Evolutionary conservation across 75 land plant genomes (phyloP).

Genomic region (Azolla pinnata): DNA sequence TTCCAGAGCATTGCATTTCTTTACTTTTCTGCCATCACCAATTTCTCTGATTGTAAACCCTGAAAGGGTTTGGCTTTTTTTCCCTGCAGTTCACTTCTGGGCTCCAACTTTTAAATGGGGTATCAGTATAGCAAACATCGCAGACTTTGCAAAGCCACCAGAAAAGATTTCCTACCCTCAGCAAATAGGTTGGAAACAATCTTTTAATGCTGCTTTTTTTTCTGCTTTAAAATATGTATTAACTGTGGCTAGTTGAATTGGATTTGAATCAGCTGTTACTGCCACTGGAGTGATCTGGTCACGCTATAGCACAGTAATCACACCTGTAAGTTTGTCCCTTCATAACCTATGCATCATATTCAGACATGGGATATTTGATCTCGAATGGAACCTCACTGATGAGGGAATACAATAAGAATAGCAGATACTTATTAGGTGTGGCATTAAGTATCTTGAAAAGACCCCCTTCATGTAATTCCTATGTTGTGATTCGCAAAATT

Average conservation of each 20-base stretch:
- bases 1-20: too few species aligned
- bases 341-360: background rate
- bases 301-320: conserved; percentile 84
- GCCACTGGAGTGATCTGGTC: conserved; percentile 87
- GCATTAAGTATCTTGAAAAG: too few species aligned
- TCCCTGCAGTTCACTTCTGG: conserved; percentile 97
- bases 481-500: too few species aligned
- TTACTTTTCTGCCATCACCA: too few species aligned
- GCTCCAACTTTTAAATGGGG: conserved; percentile 98
- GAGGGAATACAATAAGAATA: too few species aligned
- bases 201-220: background rate
- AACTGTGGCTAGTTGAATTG: too few species aligned
- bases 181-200: conserved; percentile 51
- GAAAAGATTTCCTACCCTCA: conserved; percentile 89
- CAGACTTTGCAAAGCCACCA: conserved; percentile 85
- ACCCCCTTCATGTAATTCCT: too few species aligned
- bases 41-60: too few species aligned
- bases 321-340: conserved; percentile 46
- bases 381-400: too few species aligned
- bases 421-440: too few species aligned
- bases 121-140: conserved; percentile 80
- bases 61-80: too few species aligned
- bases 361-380: background rate
- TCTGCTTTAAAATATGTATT: background rate
- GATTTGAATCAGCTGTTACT: conserved; percentile 93